phyloP scores from a whole-genome alignment of 345 rosid genomes.

The Abelmoschus esculentus region DNA sequence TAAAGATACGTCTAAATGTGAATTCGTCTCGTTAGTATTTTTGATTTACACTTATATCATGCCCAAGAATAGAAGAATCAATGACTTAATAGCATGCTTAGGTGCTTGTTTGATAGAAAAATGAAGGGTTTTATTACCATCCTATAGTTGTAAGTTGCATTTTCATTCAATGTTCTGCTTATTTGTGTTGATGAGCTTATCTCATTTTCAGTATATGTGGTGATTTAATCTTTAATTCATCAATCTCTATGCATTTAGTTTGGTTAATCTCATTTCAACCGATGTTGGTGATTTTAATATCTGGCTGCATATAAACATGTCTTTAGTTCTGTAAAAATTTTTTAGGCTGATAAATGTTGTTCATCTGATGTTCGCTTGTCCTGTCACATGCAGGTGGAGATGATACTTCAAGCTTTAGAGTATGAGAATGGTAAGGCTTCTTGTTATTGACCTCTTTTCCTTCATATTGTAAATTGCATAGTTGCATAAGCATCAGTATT shows the following conservation, averaged over 20 bases:
- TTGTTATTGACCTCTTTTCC: not conserved
- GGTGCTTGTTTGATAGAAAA: not conserved
- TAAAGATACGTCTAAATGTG: not conserved
- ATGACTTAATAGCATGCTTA: not conserved
- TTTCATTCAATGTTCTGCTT: not conserved
- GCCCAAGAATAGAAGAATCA: not conserved
- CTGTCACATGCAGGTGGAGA: slow-evolving; percentile 52
- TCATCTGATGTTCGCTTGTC: slow-evolving; percentile 14
- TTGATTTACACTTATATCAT: not conserved
- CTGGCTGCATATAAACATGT: not conserved
- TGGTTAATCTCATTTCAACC: slow-evolving; percentile 4
- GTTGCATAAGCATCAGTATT: not conserved
- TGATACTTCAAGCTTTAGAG: slow-evolving; percentile 97
- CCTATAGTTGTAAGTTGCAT: not conserved
- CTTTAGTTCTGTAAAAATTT: not conserved
- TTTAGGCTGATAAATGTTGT: not conserved
- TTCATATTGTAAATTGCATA: not conserved
- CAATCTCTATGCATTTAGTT: not conserved
- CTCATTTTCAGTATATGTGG: not conserved
- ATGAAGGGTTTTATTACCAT: not conserved
- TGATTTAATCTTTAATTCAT: not conserved
- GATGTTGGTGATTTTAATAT: not conserved
- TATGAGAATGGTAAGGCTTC: slow-evolving; percentile 66
- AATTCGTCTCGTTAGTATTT: not conserved
- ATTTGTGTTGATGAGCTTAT: not conserved